Evolutionary conservation across 2,329 filamentous ascomycete species (phyloP), one percentile per base, ranked within the genome.

Genomic region (Rutstroemia sp.): DNA sequence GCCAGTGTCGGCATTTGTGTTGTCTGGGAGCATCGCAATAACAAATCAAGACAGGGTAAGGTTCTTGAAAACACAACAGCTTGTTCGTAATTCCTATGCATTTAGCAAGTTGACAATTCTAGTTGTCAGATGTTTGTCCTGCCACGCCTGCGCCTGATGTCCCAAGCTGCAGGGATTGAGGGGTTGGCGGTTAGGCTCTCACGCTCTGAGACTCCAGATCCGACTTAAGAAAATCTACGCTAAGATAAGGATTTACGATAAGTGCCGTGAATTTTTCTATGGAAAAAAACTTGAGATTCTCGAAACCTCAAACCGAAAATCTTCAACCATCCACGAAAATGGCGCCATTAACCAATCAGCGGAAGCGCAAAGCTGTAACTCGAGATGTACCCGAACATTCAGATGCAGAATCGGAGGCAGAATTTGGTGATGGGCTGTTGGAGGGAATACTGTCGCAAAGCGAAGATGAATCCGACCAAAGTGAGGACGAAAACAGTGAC

Each of bases 331-430:
- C 37, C 30, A 16, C 58, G 62, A 45, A 8, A 48, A 71, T 71
- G 69, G 64, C 67, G 42, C 61, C 63, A 27, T 50, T 61, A 57
- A 62, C 60, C 17, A 54, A 44, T 10, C 57, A 62, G 38, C 62
- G 61, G 61, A 88, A 88, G 75, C 81, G 86, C 62, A 88, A 88
- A 72, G 80, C 80, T 59, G 76, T 81, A 19, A 78, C 76, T 23
- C 75, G 75, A 34, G 80, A 82, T 63, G 72, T 76, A 17, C 73
- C 76, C 48, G 73, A 74, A 57, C 70, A 72, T 50, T 72, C 75
- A 14, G 75, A 79, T 59, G 71, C 75, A 2, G 76, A 77, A 57
- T 83, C 80, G 21, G 84, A 84, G 34, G 78, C 83, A 63, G 84
- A 87, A 63, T 79, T 86, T 59, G 74, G 72, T 53, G 76, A 79